A percentile compares a stretch with the other conserved stretches of the same genome.
Conservation (phyloP, 331 rosid species). For the Quercus phellos region DNA sequence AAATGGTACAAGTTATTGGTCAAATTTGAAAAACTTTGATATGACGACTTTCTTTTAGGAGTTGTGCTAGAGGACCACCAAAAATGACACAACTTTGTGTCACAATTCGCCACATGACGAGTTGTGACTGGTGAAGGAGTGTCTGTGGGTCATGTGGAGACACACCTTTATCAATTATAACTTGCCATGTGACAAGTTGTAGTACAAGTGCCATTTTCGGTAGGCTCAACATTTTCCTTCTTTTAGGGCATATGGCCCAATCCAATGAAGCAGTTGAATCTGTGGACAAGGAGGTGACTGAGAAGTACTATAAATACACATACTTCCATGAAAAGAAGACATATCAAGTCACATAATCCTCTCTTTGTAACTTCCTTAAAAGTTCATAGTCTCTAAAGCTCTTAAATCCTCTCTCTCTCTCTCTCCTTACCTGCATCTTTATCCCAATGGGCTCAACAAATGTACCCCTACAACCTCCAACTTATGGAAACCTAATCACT, state of each 20-base stretch:
- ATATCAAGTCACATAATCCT: not conserved
- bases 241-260: not conserved
- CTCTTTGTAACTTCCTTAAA: not conserved
- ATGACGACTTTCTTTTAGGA: too few species aligned
- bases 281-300: not conserved
- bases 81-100: too few species aligned
- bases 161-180: too few species aligned
- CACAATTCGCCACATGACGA: too few species aligned
- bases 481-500: conserved; percentile 48
- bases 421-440: not conserved
- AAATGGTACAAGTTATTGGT: not conserved
- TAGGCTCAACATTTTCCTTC: too few species aligned
- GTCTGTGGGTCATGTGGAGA: too few species aligned
- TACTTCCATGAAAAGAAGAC: not conserved
- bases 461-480: conserved; percentile 22
- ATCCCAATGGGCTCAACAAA: not conserved
- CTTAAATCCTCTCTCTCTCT: not conserved
- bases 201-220: too few species aligned
- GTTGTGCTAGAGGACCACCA: too few species aligned
- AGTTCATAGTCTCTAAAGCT: not conserved
- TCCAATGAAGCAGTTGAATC: not conserved
- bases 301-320: not conserved
- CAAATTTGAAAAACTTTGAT: not conserved
- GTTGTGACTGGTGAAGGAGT: too few species aligned
- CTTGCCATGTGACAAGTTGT: too few species aligned